Evolutionary conservation across 2,329 filamentous ascomycete genomes (phyloP), one percentile per base, ranked within the genome.

Genomic region (Verticillium isaacii): DNA sequence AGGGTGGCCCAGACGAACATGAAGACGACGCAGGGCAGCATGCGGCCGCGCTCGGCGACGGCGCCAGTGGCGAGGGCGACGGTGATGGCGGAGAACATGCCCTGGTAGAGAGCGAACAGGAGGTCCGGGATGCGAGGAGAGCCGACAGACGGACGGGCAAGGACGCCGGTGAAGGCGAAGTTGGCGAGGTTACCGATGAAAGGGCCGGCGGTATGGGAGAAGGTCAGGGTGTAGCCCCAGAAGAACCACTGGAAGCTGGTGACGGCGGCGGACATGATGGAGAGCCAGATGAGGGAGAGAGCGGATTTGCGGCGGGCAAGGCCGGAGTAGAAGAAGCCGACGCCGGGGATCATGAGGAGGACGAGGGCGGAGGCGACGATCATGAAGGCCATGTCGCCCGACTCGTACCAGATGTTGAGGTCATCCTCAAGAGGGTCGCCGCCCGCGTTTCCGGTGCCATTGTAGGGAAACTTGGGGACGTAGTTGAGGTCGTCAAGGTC

Each of bases 161-260:
- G 82, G 29, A 95, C 91, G 74, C 90, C 82, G 66, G 80, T 87
- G 74, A 96, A 89, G 54, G 89, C 92, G 71, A 96, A 87, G 78
- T 96, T 94, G 66, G 85, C 77, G 32, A 96, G 80, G 69, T 93
- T 83, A 62, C 92, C 92, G 65, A 96, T 91, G 74, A 86, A 96
- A 52, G 80, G 84, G 56, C 89, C 88, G 32, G 90, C 89, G 2
- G 84, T 82, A 75, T 94, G 91, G 17, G 91, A 95, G 73, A 93
- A 95, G 57, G 90, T 86, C 12, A 95, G 78, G 5, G 90, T 93
- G 74, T 92, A 95, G 50, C 91, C 91, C 91, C 91, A 95, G 81
- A 95, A 92, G 80, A 96, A 96, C 93, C 93, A 97, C 75, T 96
- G 92, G 76, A 96, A 96, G 32, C 88, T 89, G 39, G 92, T 89